These are phyloP conservation scores for Aotearoamyces nothofagi DNA, from an alignment of 2,329 filamentous ascomycete genomes.

Conservation along the genomic window DNA sequence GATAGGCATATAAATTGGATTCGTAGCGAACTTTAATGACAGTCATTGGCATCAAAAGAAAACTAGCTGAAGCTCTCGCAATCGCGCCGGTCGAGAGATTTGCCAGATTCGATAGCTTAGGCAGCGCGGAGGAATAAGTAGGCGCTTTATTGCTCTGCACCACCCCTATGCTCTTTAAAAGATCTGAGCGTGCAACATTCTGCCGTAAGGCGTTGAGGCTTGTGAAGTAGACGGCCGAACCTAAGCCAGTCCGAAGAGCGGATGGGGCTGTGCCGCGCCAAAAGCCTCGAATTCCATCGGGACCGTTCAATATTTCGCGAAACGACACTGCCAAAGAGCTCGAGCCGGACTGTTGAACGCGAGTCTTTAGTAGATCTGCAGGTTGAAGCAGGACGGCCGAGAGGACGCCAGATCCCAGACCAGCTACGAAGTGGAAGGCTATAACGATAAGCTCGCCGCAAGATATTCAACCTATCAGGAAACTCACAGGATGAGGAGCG, in stretches of 20 bases:
- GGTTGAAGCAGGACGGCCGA: constrained; percentile 88
- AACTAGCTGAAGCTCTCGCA: constrained; percentile 73
- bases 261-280: constrained; percentile 92
- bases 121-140: constrained; percentile 52
- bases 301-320: constrained; percentile 51
- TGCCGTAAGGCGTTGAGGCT: constrained; percentile 74
- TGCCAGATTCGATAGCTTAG: constrained; percentile 66
- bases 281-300: constrained; percentile 49
- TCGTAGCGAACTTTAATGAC: constrained; percentile 96
- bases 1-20: constrained; percentile 72
- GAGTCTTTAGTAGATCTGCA: constrained; percentile 90
- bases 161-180: constrained; percentile 20
- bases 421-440: constrained; percentile 81
- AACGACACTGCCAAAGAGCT: constrained; percentile 55
- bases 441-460: constrained; percentile 4
- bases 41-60: constrained; percentile 89
- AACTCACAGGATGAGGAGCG: constrained; percentile 30
- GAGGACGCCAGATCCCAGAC: constrained; percentile 72
- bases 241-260: constrained; percentile 83
- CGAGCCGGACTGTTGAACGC: constrained; percentile 74
- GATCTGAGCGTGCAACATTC: constrained; percentile 33
- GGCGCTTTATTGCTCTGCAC: constrained; percentile 10
- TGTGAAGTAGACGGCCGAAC: constrained; percentile 88
- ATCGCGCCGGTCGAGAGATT: constrained; percentile 77
- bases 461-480: constrained; percentile 1